These are phyloP conservation scores for Helenozyma baotianmanensis DNA, from an alignment of 805 yeast species.

Conservation along the genomic window DNA sequence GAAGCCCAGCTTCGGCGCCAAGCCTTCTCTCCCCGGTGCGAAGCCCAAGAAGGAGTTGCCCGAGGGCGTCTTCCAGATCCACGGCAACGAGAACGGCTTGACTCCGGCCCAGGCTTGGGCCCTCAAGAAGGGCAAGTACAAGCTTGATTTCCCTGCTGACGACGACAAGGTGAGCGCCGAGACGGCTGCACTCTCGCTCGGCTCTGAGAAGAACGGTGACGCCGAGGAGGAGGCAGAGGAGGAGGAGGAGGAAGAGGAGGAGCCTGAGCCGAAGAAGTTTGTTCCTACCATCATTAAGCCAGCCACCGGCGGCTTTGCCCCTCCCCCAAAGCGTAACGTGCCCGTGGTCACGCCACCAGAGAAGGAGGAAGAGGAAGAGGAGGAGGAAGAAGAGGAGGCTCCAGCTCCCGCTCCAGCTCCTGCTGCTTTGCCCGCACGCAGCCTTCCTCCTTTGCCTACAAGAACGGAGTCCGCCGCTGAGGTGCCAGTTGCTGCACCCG, in stretches of 20 bases:
- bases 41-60: conserved; percentile 27
- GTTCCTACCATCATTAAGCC: conserved; percentile 2
- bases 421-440: conserved; percentile 13
- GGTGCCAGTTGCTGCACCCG: neutral
- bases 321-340: conserved; percentile 14
- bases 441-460: conserved; percentile 13
- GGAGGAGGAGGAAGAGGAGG: conserved; percentile 8
- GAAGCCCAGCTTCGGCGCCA: conserved; percentile 12
- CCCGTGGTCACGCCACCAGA: conserved; percentile 18
- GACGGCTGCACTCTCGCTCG: conserved; percentile 1
- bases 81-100: conserved; percentile 67
- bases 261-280: conserved; percentile 1
- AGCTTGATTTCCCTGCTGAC: conserved; percentile 31
- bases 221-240: conserved; percentile 9
- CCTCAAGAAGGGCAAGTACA: conserved; percentile 71
- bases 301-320: conserved; percentile 13
- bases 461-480: conserved; percentile 6
- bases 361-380: conserved; percentile 17
- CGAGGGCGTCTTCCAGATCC: conserved; percentile 11
- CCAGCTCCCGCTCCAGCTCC: too few species aligned
- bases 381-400: neutral
- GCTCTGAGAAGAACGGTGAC: conserved; percentile 3
- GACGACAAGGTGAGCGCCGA: conserved; percentile 10
- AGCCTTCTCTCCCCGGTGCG: conserved; percentile 8
- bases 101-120: conserved; percentile 98